phyloP scores from a whole-genome alignment of 225 moss, liverwort and hornwort species.

The Climacium dendroides region DNA sequence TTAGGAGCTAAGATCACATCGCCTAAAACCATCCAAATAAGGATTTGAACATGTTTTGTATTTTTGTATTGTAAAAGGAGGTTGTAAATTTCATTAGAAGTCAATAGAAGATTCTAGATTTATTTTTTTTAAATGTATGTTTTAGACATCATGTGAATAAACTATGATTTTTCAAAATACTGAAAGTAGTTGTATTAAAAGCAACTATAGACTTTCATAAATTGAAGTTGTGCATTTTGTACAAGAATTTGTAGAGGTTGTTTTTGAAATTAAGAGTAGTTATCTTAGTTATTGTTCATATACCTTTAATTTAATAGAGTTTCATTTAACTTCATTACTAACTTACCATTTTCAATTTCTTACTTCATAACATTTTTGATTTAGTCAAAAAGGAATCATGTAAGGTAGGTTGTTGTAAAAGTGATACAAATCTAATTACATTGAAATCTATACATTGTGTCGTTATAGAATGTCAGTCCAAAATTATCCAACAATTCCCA shows the following conservation, averaged over 20 bases:
- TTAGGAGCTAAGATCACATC: not conserved
- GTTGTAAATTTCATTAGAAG: not conserved
- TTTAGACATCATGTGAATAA: not conserved
- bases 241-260: no score
- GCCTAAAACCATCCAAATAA: rapidly evolving
- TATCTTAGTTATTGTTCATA: rapidly evolving
- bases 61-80: not conserved
- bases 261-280: not conserved
- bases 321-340: not conserved
- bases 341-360: not conserved
- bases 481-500: not conserved
- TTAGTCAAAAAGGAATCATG: rapidly evolving
- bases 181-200: not conserved
- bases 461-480: not conserved
- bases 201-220: not conserved
- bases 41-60: not conserved
- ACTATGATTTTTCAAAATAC: not conserved
- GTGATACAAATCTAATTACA: not conserved
- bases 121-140: not conserved
- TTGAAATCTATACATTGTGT: rapidly evolving
- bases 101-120: rapidly evolving
- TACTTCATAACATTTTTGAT: not conserved
- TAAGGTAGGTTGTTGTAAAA: not conserved
- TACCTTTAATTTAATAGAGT: rapidly evolving
- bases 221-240: not conserved